A percentile compares a stretch with the other conserved stretches of the same genome.
phyloP scores from a whole-genome alignment of 2,329 filamentous ascomycete species.

The Colletotrichum australisinense region DNA sequence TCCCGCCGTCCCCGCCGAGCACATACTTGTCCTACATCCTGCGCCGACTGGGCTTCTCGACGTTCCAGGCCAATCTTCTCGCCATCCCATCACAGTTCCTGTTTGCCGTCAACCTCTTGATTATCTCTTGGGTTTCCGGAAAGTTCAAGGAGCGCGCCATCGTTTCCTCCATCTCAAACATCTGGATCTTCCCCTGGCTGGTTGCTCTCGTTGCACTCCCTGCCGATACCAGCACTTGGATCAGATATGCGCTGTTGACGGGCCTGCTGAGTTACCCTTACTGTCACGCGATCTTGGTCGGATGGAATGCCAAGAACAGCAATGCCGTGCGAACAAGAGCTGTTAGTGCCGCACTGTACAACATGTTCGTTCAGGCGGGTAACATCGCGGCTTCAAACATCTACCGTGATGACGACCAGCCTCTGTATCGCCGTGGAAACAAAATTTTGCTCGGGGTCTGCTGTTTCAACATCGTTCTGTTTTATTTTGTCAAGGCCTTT shows the following conservation, averaged over 20 bases:
- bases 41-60: constrained; percentile 54
- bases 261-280: constrained; percentile 60
- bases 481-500: constrained; percentile 57
- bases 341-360: constrained; percentile 61
- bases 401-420: constrained; percentile 66
- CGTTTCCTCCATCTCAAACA: constrained; percentile 57
- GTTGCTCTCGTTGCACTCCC: constrained; percentile 55
- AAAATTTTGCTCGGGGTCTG: constrained; percentile 60
- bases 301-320: constrained; percentile 59
- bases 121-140: constrained; percentile 58
- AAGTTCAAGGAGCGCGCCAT: constrained; percentile 57
- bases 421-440: constrained; percentile 63
- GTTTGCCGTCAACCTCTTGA: constrained; percentile 58
- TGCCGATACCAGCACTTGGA: constrained; percentile 51
- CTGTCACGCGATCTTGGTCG: constrained; percentile 59
- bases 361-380: constrained; percentile 57
- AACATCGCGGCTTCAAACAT: constrained; percentile 60
- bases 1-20: constrained; percentile 53
- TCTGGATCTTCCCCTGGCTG: constrained; percentile 63
- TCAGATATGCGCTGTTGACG: constrained; percentile 50
- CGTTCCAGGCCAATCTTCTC: constrained; percentile 59
- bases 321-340: constrained; percentile 61
- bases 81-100: constrained; percentile 57
- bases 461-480: constrained; percentile 58
- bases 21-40: constrained; percentile 60